phyloP scores from a whole-genome alignment of 1,284 basidiomycete genomes.

The Cryptococcus sp. region DNA sequence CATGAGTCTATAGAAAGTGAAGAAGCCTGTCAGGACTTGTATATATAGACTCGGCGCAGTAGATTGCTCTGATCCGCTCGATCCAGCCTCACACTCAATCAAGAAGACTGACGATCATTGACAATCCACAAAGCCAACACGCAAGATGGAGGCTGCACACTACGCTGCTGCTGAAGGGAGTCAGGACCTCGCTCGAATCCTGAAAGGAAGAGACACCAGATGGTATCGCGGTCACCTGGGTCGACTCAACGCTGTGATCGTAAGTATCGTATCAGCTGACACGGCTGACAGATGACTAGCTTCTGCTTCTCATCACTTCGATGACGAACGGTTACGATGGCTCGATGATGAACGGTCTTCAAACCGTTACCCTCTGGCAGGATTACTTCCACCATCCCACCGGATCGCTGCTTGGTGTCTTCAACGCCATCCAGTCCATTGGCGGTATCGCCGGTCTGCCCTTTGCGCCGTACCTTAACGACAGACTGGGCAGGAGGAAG shows the following conservation, averaged over 20 bases:
- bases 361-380: slow-evolving; percentile 13
- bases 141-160: slow-evolving; percentile 13
- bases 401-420: slow-evolving; percentile 30
- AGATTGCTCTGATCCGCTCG: slow-evolving; percentile 18
- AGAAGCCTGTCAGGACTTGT: neutral
- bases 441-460: slow-evolving; percentile 27
- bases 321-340: slow-evolving; percentile 31
- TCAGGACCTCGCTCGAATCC: slow-evolving; percentile 7
- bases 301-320: slow-evolving; percentile 37
- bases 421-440: slow-evolving; percentile 30
- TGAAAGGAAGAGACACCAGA: slow-evolving; percentile 32
- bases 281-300: slow-evolving; percentile 8
- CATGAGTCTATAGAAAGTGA: neutral
- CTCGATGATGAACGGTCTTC: slow-evolving; percentile 2
- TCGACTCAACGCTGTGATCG: slow-evolving; percentile 33
- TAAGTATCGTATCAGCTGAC: slow-evolving; percentile 7
- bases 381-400: slow-evolving; percentile 21
- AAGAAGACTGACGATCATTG: neutral
- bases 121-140: neutral
- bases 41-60: neutral
- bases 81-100: slow-evolving; percentile 24
- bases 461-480: slow-evolving; percentile 26
- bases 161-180: slow-evolving; percentile 6
- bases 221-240: slow-evolving; percentile 34
- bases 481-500: slow-evolving; percentile 26